Conservation (phyloP, 306 rosid genomes). For the Pueraria montana region DNA sequence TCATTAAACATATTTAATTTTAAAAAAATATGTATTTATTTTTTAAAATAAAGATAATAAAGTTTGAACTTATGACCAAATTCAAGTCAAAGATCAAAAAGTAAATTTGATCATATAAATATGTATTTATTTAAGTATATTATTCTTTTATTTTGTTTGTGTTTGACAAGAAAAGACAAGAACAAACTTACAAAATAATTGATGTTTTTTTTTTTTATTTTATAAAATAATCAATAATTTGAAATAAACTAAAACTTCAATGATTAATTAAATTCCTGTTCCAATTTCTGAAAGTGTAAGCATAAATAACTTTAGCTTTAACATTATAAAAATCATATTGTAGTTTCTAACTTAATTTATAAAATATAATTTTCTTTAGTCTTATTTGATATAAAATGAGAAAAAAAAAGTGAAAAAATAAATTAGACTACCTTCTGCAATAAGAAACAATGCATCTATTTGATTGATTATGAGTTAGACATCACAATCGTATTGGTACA, state of each 20-base stretch:
- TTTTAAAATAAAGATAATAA: background rate
- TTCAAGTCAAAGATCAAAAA: background rate
- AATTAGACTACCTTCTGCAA: background rate
- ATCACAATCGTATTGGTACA: constrained; percentile 30
- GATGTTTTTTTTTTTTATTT: background rate
- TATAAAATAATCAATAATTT: background rate
- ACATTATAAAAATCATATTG: background rate
- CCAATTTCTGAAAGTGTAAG: background rate
- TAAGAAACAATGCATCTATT: background rate
- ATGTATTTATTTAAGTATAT: background rate
- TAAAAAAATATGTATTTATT: background rate
- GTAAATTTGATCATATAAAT: background rate
- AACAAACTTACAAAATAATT: background rate
- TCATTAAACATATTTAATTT: background rate
- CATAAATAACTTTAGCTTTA: background rate
- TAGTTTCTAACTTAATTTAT: background rate
- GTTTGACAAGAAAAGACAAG: background rate
- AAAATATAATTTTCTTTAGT: background rate
- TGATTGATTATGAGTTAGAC: background rate
- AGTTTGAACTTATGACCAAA: background rate
- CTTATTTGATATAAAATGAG: background rate
- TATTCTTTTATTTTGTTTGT: background rate
- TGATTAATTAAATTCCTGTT: background rate
- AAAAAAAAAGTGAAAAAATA: background rate
- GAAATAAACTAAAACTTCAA: background rate